Percentiles rank a stretch among this genome's conserved stretches.
phyloP scores from a whole-genome alignment of 139 green algal genomes.

The Edaphochlamys debaryana region DNA sequence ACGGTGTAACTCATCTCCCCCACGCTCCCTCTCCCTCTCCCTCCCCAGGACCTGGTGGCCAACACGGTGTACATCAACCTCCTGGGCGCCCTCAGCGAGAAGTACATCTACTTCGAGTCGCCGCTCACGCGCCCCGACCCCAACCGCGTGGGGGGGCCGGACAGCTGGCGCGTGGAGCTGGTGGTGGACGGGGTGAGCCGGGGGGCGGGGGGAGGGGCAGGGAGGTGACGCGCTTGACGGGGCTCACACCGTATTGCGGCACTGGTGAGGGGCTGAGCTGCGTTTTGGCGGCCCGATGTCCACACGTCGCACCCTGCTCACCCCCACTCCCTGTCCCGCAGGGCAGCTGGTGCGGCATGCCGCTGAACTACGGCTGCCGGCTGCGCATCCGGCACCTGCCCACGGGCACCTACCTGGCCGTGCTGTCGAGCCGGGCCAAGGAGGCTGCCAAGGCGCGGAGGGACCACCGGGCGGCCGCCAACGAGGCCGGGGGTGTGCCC shows the following conservation, averaged over 20 bases:
- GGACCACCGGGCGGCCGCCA: not conserved
- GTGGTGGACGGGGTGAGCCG: conserved; percentile 14
- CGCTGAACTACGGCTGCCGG: not conserved
- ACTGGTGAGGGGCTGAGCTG: no score
- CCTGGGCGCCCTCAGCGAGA: conserved; percentile 19
- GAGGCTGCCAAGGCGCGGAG: not conserved
- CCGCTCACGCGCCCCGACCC: conserved; percentile 32
- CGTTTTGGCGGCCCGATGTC: no score
- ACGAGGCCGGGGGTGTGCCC: not conserved
- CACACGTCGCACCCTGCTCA: no score
- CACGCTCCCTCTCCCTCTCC: no score
- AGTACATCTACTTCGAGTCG: conserved; percentile 36
- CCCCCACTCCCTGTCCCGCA: not conserved
- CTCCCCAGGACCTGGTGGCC: conserved; percentile 37
- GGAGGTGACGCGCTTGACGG: no score
- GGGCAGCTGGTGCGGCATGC: conserved; percentile 33
- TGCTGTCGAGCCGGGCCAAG: not conserved
- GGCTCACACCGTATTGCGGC: no score
- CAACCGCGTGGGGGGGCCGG: not conserved
- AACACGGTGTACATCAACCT: conserved; percentile 44
- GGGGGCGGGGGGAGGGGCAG: no score
- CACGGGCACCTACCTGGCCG: conserved; percentile 33
- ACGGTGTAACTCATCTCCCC: no score
- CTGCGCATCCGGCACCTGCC: conserved; percentile 37
- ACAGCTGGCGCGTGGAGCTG: conserved; percentile 30